Conservation (phyloP, 306 rosid genomes). For the Gleditsia sinensis region DNA sequence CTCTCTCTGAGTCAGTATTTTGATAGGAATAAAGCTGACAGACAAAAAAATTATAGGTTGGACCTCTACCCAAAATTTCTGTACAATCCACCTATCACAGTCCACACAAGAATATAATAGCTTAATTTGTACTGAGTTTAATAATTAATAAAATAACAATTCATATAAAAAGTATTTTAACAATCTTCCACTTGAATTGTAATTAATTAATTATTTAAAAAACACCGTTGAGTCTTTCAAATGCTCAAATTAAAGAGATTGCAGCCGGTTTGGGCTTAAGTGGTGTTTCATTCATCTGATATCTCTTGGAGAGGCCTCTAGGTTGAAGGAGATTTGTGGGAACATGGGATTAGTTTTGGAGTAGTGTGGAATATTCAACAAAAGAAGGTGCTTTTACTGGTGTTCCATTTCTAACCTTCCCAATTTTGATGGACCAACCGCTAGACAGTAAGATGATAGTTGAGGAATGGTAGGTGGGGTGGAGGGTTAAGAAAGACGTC, state of each 20-base stretch:
- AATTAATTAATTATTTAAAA: no score
- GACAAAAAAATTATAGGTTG: no score
- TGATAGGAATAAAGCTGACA: no score
- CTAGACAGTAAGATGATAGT: constrained; percentile 46
- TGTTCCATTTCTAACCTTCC: constrained; percentile 44
- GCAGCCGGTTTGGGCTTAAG: constrained; percentile 29
- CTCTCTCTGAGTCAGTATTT: no score
- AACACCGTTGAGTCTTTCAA: no score
- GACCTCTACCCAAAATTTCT: no score
- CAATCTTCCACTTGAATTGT: no score
- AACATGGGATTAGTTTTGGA: constrained; percentile 34
- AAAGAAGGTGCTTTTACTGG: constrained; percentile 49
- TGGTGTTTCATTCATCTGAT: constrained; percentile 37
- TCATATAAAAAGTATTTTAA: no score
- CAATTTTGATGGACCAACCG: constrained; percentile 46
- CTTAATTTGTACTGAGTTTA: no score
- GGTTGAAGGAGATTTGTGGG: constrained; percentile 36
- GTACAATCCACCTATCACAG: no score
- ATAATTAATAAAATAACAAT: no score
- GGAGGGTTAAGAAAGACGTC: constrained; percentile 36
- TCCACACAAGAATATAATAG: no score
- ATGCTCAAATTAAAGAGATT: constrained; percentile 46
- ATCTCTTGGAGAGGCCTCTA: constrained; percentile 27
- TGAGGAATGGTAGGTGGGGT: constrained; percentile 51
- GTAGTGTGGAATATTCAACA: constrained; percentile 66